Evolutionary conservation across 2,329 filamentous ascomycete genomes (phyloP), one percentile per base, ranked within the genome.

Genomic region (Penicillium sp.): DNA sequence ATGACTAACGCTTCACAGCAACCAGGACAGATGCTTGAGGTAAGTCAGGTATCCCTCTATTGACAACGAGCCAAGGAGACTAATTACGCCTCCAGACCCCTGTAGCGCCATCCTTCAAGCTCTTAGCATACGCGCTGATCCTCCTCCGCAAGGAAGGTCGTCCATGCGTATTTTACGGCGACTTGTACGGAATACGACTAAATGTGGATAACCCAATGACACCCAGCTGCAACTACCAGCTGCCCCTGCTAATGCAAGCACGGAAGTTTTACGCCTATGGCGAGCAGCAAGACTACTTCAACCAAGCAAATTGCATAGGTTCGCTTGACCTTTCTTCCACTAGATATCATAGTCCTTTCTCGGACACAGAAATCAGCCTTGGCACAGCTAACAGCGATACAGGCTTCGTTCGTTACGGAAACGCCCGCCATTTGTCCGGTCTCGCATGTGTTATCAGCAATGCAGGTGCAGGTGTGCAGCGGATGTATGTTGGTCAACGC

Each of bases 161-260:
- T 27, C 87, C 87, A 0, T 89, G 84, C 61, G 74, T 89, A 34
- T 90, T 90, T 68, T 90, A 85, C 66, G 85, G 86, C 23, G 86
- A 90, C 64, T 68, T 89, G 0, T 88, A 87, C 68, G 86, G 86
- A 19, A 84, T 85, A 45, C 74, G 77, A 53, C 78, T 73, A 10
- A 72, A 70, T 43, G 66, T 72, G 44, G 74, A 80, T 26, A 74
- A 78, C n/a, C 74, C 79, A 4, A 77, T 81, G 53, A 73, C 72
- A 4, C 84, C 84, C 0, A 74, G 80, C 3, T 82, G 80, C 52
- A 79, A 78, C 29, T 79, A 78, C 9, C 78, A 77, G 43, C 75
- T 89, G 1, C 81, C 84, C 0, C 77, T 80, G 14, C 76, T 90
- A 19, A 78, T 84, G 35, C 78, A 86, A 9, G 84, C 84, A 1